Conservation (phyloP, 257 asterid species). For the Cordia subcordata region DNA sequence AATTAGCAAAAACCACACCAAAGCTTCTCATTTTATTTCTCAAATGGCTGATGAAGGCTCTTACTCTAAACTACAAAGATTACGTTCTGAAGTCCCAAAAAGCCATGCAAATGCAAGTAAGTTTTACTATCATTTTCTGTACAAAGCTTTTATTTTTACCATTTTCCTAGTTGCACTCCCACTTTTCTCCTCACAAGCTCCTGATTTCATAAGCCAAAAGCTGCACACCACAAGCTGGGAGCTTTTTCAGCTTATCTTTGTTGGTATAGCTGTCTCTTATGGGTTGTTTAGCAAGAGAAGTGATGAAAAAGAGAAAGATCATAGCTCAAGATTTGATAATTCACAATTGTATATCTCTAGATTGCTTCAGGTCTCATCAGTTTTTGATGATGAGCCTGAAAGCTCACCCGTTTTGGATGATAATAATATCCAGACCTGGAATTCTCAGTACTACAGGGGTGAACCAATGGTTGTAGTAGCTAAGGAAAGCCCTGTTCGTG, state of each 20-base stretch:
- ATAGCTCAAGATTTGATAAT: slow-evolving; percentile 32
- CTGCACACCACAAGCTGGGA: slow-evolving; percentile 74
- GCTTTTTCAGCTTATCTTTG: slow-evolving; percentile 78
- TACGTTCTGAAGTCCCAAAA: slow-evolving; percentile 10
- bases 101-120: slow-evolving; percentile 47
- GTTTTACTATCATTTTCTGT: slow-evolving; percentile 38
- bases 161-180: slow-evolving; percentile 54
- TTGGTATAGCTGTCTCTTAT: slow-evolving; percentile 92
- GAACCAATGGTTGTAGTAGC: slow-evolving; percentile 52
- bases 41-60: slow-evolving; percentile 51
- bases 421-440: slow-evolving; percentile 54
- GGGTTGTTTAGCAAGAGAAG: slow-evolving; percentile 83
- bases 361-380: slow-evolving; percentile 78
- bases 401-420: slow-evolving; percentile 39
- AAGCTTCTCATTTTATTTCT: slow-evolving; percentile 16
- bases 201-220: slow-evolving; percentile 62
- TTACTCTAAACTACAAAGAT: slow-evolving; percentile 26
- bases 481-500: slow-evolving; percentile 27
- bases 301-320: slow-evolving; percentile 44
- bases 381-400: slow-evolving; percentile 78
- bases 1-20: slow-evolving; percentile 16
- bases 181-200: slow-evolving; percentile 61
- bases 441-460: slow-evolving; percentile 63
- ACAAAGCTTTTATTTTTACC: slow-evolving; percentile 50
- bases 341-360: slow-evolving; percentile 62